Conservation (phyloP, 1,284 basidiomycete genomes). For the Cryptococcus sp. region DNA sequence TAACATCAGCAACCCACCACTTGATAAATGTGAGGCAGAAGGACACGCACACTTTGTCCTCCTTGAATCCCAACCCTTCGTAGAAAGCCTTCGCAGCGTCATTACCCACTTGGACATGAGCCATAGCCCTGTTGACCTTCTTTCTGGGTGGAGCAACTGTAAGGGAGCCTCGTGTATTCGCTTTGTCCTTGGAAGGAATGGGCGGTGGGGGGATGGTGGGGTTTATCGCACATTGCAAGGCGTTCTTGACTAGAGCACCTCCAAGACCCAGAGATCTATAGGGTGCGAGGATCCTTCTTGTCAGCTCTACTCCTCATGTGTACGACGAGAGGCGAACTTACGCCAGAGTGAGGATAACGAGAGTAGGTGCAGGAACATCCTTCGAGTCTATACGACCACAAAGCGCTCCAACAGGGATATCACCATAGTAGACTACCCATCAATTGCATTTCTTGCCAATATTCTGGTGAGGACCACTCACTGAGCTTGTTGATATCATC, state of each 20-base stretch:
- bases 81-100: constrained; percentile 44
- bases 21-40: not conserved
- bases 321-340: constrained; percentile 16
- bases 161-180: constrained; percentile 31
- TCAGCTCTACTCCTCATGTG: constrained; percentile 1
- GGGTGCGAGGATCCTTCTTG: constrained; percentile 39
- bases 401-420: constrained; percentile 47
- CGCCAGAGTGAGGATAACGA: constrained; percentile 45
- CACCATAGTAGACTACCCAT: constrained; percentile 43
- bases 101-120: constrained; percentile 45
- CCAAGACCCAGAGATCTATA: constrained; percentile 46
- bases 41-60: constrained; percentile 36
- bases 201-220: constrained; percentile 40
- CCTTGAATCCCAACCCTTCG: constrained; percentile 43
- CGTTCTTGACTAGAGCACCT: constrained; percentile 35
- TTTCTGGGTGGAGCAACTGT: constrained; percentile 28
- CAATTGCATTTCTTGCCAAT: not conserved
- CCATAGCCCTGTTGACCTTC: constrained; percentile 36
- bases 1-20: constrained; percentile 6
- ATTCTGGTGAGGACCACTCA: constrained; percentile 11
- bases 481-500: constrained; percentile 49
- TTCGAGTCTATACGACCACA: constrained; percentile 36
- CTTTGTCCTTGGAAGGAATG: constrained; percentile 29
- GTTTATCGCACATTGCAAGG: constrained; percentile 33
- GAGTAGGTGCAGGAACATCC: constrained; percentile 23